These are phyloP conservation scores for Russula sp. DNA, from an alignment of 768 basidiomycete genomes.

Conservation along the genomic window DNA sequence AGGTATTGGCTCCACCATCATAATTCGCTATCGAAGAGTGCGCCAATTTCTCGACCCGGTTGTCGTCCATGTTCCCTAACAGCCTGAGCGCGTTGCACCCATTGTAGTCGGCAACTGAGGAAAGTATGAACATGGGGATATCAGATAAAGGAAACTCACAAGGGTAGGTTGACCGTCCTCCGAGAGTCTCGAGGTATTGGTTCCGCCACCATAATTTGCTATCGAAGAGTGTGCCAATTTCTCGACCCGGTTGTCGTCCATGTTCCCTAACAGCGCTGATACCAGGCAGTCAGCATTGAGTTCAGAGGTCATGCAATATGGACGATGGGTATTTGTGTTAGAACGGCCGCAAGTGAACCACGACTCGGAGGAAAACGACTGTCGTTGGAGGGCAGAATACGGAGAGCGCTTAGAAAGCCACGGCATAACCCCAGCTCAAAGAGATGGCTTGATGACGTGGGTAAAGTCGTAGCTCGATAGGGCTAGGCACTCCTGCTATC, in stretches of 20 bases:
- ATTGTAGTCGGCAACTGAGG: conserved; percentile 1
- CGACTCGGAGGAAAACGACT: background rate
- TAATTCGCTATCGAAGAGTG: no score
- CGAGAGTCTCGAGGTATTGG: background rate
- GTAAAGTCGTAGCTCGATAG: no score
- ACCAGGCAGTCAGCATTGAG: background rate
- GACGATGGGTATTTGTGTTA: background rate
- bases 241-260: background rate
- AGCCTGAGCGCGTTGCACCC: conserved; percentile 18
- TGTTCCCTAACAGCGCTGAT: background rate
- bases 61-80: no score
- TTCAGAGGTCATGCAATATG: background rate
- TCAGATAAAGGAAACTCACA: background rate
- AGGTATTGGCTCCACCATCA: no score
- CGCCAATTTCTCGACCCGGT: no score
- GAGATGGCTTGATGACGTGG: background rate
- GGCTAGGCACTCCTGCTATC: no score
- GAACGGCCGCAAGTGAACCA: background rate
- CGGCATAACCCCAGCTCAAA: background rate
- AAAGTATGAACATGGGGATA: background rate
- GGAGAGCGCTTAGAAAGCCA: no score
- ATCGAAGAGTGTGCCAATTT: conserved; percentile 4
- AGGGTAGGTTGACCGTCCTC: conserved; percentile 3
- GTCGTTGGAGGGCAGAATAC: no score
- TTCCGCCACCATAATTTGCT: conserved; percentile 11